Conservation (phyloP, 768 basidiomycete genomes). For the Russula vinacea region DNA sequence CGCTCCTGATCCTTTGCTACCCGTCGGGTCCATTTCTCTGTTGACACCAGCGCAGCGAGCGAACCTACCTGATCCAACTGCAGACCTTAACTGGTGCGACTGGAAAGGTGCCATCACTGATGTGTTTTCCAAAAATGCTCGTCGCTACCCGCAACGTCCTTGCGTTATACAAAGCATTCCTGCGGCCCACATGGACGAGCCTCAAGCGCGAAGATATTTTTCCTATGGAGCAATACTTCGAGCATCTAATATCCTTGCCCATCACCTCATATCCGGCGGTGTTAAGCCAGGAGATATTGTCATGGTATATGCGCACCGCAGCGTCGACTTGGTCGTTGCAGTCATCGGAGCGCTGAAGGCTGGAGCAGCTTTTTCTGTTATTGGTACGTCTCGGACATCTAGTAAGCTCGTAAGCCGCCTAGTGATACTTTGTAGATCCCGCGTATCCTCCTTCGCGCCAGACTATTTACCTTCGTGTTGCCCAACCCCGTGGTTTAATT, state of each 20-base stretch:
- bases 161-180: slow-evolving; percentile 84
- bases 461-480: slow-evolving; percentile 88
- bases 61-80: slow-evolving; percentile 77
- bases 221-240: slow-evolving; percentile 78
- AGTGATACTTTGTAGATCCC: slow-evolving; percentile 58
- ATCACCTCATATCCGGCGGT: slow-evolving; percentile 82
- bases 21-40: slow-evolving; percentile 77
- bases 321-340: slow-evolving; percentile 94
- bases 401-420: slow-evolving; percentile 8
- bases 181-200: slow-evolving; percentile 37
- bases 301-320: slow-evolving; percentile 95
- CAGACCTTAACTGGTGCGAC: slow-evolving; percentile 93
- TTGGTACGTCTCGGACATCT: slow-evolving; percentile 54
- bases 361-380: slow-evolving; percentile 95
- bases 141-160: slow-evolving; percentile 69
- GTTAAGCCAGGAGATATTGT: slow-evolving; percentile 93
- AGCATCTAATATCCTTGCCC: slow-evolving; percentile 86
- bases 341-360: slow-evolving; percentile 96
- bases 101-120: slow-evolving; percentile 97
- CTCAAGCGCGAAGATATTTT: slow-evolving; percentile 57
- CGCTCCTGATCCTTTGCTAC: slow-evolving; percentile 59
- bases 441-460: slow-evolving; percentile 94
- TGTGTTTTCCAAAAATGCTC: slow-evolving; percentile 87
- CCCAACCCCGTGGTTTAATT: slow-evolving; percentile 85
- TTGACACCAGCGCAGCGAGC: slow-evolving; percentile 67